phyloP scores from a whole-genome alignment of 2,329 filamentous ascomycete species.

The Septoria petroselini region DNA sequence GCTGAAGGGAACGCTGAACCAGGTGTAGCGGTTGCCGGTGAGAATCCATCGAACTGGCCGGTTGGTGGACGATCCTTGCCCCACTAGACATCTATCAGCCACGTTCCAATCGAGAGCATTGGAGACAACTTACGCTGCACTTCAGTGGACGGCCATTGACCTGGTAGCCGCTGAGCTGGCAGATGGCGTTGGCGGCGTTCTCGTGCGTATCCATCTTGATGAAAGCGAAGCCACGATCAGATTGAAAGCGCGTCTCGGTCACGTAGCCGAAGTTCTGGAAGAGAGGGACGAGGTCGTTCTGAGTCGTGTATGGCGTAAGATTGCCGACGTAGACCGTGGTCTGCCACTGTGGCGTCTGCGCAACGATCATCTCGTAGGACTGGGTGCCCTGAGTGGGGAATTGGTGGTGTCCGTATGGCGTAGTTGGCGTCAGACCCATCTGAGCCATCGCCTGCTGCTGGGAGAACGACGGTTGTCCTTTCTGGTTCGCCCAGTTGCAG shows the following conservation, averaged over 20 bases:
- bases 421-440: slow-evolving; percentile 97
- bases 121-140: slow-evolving; percentile 80
- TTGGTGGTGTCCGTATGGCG: slow-evolving; percentile 84
- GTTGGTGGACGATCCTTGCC: slow-evolving; percentile 96
- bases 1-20: slow-evolving; percentile 69
- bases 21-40: slow-evolving; percentile 69
- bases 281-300: slow-evolving; percentile 92
- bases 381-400: slow-evolving; percentile 96
- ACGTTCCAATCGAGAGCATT: slow-evolving; percentile 13
- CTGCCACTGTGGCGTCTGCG: slow-evolving; percentile 95
- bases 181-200: slow-evolving; percentile 97
- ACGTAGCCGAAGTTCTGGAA: slow-evolving; percentile 99
- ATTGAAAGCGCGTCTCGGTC: slow-evolving; percentile 95
- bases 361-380: slow-evolving; percentile 95
- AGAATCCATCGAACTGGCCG: slow-evolving; percentile 71
- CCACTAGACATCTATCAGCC: slow-evolving; percentile 63
- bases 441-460: slow-evolving; percentile 96
- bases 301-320: slow-evolving; percentile 93
- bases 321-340: slow-evolving; percentile 98
- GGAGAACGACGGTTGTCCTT: slow-evolving; percentile 97
- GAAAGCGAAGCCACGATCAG: slow-evolving; percentile 95
- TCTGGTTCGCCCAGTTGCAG: slow-evolving; percentile 99
- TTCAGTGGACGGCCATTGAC: slow-evolving; percentile 95
- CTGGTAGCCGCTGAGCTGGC: slow-evolving; percentile 95
- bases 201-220: slow-evolving; percentile 99